Percentiles rank a stretch among this genome's conserved stretches.
phyloP scores from a whole-genome alignment of 805 yeast genomes.

The Hanseniaspora pseudoguilliermondii region DNA sequence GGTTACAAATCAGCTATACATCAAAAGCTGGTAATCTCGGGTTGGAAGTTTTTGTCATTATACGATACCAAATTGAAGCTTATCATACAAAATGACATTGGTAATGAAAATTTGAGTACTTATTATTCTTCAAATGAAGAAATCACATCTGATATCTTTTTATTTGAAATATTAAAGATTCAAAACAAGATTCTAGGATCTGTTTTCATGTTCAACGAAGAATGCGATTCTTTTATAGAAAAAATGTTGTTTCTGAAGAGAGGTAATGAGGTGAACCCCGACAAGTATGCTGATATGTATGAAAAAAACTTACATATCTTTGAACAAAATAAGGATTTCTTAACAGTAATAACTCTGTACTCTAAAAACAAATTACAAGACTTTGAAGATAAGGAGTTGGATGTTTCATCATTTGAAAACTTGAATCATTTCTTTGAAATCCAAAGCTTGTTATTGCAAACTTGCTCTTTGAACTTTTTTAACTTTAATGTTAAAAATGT shows the following conservation, averaged over 20 bases:
- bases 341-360: slow-evolving; percentile 22
- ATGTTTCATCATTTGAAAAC: slow-evolving; percentile 11
- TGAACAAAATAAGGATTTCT: slow-evolving; percentile 28
- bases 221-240: slow-evolving; percentile 14
- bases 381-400: slow-evolving; percentile 18
- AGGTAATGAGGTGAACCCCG: slow-evolving; percentile 15
- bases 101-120: slow-evolving; percentile 6
- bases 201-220: slow-evolving; percentile 14
- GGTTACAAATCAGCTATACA: not conserved
- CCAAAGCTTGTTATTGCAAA: slow-evolving; percentile 46
- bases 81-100: slow-evolving; percentile 11
- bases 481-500: slow-evolving; percentile 37
- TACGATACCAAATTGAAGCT: slow-evolving; percentile 6
- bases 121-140: slow-evolving; percentile 24
- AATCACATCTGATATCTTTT: slow-evolving; percentile 20
- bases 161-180: slow-evolving; percentile 18
- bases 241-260: slow-evolving; percentile 16
- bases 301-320: slow-evolving; percentile 28
- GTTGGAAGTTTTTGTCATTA: slow-evolving; percentile 5
- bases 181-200: slow-evolving; percentile 18
- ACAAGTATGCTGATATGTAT: slow-evolving; percentile 23
- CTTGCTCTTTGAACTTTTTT: slow-evolving; percentile 33
- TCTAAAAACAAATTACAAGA: slow-evolving; percentile 23
- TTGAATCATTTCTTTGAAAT: slow-evolving; percentile 13
- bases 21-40: slow-evolving; percentile 1